phyloP scores from a whole-genome alignment of 2,329 filamentous ascomycete genomes.

The Macroventuria anomochaeta region DNA sequence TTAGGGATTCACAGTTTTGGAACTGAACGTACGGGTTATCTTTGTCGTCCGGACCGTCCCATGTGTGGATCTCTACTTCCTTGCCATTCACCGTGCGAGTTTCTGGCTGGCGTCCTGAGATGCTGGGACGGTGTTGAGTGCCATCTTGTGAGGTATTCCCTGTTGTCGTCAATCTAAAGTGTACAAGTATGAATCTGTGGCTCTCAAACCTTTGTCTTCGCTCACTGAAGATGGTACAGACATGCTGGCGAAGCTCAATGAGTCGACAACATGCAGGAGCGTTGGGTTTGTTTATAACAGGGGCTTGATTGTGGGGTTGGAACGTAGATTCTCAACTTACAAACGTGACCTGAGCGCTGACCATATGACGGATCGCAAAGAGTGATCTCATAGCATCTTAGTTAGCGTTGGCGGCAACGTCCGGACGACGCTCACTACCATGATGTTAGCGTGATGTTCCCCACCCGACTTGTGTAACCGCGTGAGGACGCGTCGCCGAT shows the following conservation, averaged over 20 bases:
- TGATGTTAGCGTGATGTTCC: constrained; percentile 9
- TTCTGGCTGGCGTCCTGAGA: constrained; percentile 7
- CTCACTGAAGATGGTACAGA: constrained; percentile 14
- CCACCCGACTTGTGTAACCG: background rate
- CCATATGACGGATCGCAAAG: constrained; percentile 1
- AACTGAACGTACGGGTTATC: constrained; percentile 30
- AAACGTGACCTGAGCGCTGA: background rate
- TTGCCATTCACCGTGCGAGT: constrained; percentile 27
- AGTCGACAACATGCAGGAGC: background rate
- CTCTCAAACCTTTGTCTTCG: constrained; percentile 19
- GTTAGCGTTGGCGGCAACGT: background rate
- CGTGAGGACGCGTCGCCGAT: background rate
- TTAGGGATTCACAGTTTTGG: no score
- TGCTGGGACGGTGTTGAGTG: constrained; percentile 6
- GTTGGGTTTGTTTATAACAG: background rate
- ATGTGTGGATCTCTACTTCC: constrained; percentile 34
- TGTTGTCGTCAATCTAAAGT: background rate
- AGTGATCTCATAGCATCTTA: constrained; percentile 9
- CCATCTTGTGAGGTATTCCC: constrained; percentile 7
- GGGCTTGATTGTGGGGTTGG: background rate
- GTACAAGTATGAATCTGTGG: background rate
- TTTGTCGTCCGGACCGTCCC: constrained; percentile 31
- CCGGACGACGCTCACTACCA: constrained; percentile 1
- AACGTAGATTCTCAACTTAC: background rate
- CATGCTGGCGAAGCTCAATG: constrained; percentile 12